Percentiles rank a stretch among this genome's conserved stretches.
Evolutionary conservation across 768 basidiomycete genomes (phyloP).

Genomic region (Hemileccinum rubropunctum): DNA sequence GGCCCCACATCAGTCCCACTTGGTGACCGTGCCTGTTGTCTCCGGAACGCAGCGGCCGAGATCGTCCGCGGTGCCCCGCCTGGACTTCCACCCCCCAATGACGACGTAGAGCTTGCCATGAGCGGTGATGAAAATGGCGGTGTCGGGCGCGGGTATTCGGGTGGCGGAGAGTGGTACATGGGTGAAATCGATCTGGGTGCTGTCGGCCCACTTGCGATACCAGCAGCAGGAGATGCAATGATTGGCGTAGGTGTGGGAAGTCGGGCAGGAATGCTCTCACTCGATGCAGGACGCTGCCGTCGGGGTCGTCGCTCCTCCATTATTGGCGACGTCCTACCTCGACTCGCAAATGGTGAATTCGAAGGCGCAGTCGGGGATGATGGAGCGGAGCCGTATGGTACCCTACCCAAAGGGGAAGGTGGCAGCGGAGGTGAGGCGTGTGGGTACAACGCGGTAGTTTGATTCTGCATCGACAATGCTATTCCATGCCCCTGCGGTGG

Average conservation of each 20-base stretch:
- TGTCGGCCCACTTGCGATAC: neutral
- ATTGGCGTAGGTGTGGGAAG: conserved; percentile 6
- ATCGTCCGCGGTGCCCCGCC: conserved; percentile 53
- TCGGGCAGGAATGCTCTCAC: conserved; percentile 5
- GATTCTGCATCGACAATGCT: neutral
- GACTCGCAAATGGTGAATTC: conserved; percentile 39
- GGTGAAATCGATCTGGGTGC: conserved; percentile 1
- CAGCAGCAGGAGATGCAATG: neutral
- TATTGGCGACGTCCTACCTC: conserved; percentile 12
- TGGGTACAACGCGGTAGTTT: neutral
- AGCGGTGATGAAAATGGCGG: conserved; percentile 30
- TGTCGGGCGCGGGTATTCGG: conserved; percentile 43
- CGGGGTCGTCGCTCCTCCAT: conserved; percentile 6
- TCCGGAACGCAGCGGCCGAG: conserved; percentile 71
- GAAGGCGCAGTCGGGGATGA: conserved; percentile 35
- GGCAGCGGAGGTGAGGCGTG: neutral
- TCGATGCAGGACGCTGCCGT: conserved; percentile 1
- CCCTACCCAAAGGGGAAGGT: conserved; percentile 3
- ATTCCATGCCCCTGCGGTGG: conserved; percentile 10
- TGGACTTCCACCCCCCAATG: conserved; percentile 26
- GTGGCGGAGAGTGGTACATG: conserved; percentile 35
- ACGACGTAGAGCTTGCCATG: conserved; percentile 34
- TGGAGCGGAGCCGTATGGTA: conserved; percentile 20
- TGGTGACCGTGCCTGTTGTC: conserved; percentile 40
- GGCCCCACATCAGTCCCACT: conserved; percentile 23